phyloP scores from a whole-genome alignment of 768 basidiomycete species.

The Neoboletus magnificus region DNA sequence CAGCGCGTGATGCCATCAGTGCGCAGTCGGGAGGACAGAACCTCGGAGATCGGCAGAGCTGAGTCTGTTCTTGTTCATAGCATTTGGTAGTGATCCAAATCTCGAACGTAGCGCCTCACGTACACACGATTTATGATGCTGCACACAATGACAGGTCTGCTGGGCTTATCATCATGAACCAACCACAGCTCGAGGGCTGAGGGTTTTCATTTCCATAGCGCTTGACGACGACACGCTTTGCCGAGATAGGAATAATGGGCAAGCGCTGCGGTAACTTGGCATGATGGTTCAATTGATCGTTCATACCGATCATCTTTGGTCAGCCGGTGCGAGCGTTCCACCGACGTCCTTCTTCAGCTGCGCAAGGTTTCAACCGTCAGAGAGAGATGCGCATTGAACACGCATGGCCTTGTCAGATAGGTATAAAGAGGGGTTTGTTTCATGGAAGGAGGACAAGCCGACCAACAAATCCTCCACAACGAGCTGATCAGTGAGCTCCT shows the following conservation, averaged over 20 bases:
- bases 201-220: slow-evolving; percentile 7
- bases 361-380: background rate
- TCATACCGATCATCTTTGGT: background rate
- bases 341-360: background rate
- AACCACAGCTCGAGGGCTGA: background rate
- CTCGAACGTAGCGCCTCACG: background rate
- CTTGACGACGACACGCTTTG: background rate
- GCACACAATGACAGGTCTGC: too few relatives aligned
- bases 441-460: background rate
- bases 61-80: background rate
- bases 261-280: background rate
- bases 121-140: background rate
- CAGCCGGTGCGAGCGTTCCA: background rate
- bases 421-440: slow-evolving; percentile 13
- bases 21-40: background rate
- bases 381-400: background rate
- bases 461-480: background rate
- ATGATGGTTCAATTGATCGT: background rate
- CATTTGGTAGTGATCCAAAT: background rate
- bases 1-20: background rate
- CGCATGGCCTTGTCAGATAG: background rate
- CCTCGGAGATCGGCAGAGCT: background rate
- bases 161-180: background rate
- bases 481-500: slow-evolving; percentile 9
- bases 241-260: background rate